These are phyloP conservation scores for Amniculicola lignicola DNA, from an alignment of 495 filamentous ascomycete genomes.

Conservation along the genomic window DNA sequence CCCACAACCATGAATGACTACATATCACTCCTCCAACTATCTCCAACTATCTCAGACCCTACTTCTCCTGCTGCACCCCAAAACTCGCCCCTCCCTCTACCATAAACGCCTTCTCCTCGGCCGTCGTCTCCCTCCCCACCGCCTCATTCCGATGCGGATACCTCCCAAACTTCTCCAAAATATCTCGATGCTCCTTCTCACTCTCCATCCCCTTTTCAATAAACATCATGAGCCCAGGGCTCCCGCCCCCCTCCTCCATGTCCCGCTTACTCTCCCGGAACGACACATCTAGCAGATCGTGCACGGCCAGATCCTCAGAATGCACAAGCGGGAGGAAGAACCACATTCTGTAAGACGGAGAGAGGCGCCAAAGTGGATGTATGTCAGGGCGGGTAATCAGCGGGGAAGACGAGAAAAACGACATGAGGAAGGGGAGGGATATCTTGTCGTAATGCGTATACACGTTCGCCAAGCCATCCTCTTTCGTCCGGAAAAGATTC, in stretches of 20 bases:
- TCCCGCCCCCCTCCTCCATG: conserved; percentile 23
- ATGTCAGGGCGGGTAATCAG: conserved; percentile 23
- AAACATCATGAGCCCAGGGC: conserved; percentile 13
- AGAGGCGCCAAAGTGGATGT: conserved; percentile 20
- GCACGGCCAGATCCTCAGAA: conserved; percentile 42
- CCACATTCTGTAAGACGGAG: conserved; percentile 40
- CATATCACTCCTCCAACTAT: too few relatives aligned
- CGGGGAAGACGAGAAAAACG: conserved; percentile 5
- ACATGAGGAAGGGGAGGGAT: conserved; percentile 5
- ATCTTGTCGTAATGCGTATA: conserved; percentile 51
- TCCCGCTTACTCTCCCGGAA: conserved; percentile 29
- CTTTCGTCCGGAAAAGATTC: conserved; percentile 45
- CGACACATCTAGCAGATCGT: conserved; percentile 29
- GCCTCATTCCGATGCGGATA: conserved; percentile 45
- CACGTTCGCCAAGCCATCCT: conserved; percentile 34
- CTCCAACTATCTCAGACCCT: too few relatives aligned
- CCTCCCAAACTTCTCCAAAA: conserved; percentile 41
- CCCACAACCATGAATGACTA: too few relatives aligned
- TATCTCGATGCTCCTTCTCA: conserved; percentile 37
- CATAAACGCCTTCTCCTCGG: conserved; percentile 39
- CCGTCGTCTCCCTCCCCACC: conserved; percentile 38
- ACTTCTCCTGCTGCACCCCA: conserved; percentile 30
- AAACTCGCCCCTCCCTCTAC: conserved; percentile 42
- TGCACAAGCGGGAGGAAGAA: conserved; percentile 48
- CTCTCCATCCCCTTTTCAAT: not conserved